Evolutionary conservation across 164 flowering plant genomes (phyloP), one percentile per base, ranked within the genome.

Genomic region (Annona squamosa): DNA sequence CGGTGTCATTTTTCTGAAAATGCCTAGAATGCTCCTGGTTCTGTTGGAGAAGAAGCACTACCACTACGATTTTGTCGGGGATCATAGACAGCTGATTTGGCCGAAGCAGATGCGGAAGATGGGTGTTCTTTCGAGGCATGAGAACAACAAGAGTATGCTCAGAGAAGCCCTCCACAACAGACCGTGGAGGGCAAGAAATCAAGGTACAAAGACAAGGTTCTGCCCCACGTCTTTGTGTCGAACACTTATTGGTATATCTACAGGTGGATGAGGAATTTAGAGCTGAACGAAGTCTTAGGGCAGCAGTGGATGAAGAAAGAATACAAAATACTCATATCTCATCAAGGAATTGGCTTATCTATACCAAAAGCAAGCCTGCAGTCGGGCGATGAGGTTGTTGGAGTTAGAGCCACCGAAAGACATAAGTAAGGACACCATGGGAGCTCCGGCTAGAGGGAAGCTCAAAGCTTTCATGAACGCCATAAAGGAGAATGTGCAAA

Each of bases 211-310:
- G 91, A 90, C 81, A 82, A 75, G 75, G 76, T 85, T 7, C 81
- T 90, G 0, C 73, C 84, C 0, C 81, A 82, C 18, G 65, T 89
- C 1, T 90, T 89, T 77, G 19, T 82, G 45, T 86, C 89, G 95
- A 90, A 90, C 81, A 84, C 90, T 0, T 86, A 89, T 76, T 90
- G 95, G 95, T 90, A 90, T 78, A 85, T 90, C 9, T 90, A 90
- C 86, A 90, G 89, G 91, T 84, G 91, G 78, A 79, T 78, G 13
- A 82, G 86, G 64, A 86, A 79, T 71, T 74, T 90, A 1, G 92
- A 89, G 56, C 82, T 89, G 2, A 87, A 84, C 6, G 83, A 74
- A 71, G 73, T 90, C 13, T 16, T 90, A 48, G 91, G 91, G 2
- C 92, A 90, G 45, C 83, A 80, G 37, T 84, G 79, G 83, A 66